A percentile compares a stretch with the other conserved stretches of the same genome.
Conservation (phyloP, 1,284 basidiomycete genomes). For the Marasmius fiardii region DNA sequence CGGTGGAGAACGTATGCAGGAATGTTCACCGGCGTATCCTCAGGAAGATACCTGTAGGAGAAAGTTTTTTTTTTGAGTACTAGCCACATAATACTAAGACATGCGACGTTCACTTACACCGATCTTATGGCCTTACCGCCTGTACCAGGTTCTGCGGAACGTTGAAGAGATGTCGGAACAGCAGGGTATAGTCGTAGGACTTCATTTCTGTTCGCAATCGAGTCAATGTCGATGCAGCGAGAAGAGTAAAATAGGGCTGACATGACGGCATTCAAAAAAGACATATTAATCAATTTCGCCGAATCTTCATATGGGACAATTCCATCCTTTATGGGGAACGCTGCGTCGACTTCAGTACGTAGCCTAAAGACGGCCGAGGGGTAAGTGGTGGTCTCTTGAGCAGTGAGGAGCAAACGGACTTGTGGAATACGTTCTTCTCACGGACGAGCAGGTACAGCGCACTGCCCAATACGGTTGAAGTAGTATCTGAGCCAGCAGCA, state of each 20-base stretch:
- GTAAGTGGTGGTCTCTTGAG: too few species aligned
- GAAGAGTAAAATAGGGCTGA: too few species aligned
- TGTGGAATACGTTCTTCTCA: too few species aligned
- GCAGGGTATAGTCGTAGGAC: conserved; percentile 7
- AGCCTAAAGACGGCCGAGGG: conserved; percentile 5
- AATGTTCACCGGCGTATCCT: conserved; percentile 5
- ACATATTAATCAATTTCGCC: background rate
- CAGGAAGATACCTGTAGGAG: conserved; percentile 4
- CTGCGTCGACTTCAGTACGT: conserved; percentile 19
- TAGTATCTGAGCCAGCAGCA: too few species aligned
- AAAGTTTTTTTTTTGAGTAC: too few species aligned
- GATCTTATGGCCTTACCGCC: conserved; percentile 5
- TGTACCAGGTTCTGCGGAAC: conserved; percentile 3
- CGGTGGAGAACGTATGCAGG: conserved; percentile 8
- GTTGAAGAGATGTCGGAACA: conserved; percentile 3
- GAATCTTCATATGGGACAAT: background rate
- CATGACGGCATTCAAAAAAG: background rate
- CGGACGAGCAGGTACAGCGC: too few species aligned
- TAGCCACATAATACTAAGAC: too few species aligned
- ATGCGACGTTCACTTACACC: conserved; percentile 2
- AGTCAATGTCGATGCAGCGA: background rate
- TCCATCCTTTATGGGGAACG: conserved; percentile 1
- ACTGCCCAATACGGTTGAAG: too few species aligned
- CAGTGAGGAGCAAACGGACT: too few species aligned
- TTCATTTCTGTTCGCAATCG: conserved; percentile 6